phyloP scores from a whole-genome alignment of 2,329 filamentous ascomycete species.

The Ophiostoma sp. region DNA sequence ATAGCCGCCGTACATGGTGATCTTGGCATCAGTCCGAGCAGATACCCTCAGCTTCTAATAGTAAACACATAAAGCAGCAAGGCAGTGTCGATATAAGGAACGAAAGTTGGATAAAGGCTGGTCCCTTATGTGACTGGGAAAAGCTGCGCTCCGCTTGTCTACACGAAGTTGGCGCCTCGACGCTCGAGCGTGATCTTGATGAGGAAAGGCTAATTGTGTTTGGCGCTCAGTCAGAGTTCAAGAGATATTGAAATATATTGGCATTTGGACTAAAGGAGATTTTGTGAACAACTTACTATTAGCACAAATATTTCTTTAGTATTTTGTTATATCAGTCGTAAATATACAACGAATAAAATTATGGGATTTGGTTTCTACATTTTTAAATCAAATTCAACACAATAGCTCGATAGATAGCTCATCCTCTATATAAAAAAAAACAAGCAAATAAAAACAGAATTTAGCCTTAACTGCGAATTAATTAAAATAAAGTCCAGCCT shows the following conservation, averaged over 20 bases:
- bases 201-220: neutral
- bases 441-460: neutral
- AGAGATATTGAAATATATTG: neutral
- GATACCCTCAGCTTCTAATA: neutral
- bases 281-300: no score
- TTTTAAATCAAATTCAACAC: no score
- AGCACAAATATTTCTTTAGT: no score
- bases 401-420: no score
- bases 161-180: neutral
- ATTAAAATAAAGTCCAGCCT: neutral
- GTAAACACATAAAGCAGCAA: neutral
- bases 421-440: neutral
- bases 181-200: neutral
- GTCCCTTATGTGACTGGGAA: neutral
- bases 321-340: no score
- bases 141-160: neutral
- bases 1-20: conserved; percentile 8
- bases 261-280: no score
- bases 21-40: neutral
- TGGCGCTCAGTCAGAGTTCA: neutral
- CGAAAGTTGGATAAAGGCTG: neutral
- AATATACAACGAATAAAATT: no score
- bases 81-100: neutral
- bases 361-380: no score
- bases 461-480: no score